Percentiles rank a stretch among this genome's conserved stretches.
phyloP scores from a whole-genome alignment of 2,329 filamentous ascomycete genomes.

The Scytalidium lignicola region DNA sequence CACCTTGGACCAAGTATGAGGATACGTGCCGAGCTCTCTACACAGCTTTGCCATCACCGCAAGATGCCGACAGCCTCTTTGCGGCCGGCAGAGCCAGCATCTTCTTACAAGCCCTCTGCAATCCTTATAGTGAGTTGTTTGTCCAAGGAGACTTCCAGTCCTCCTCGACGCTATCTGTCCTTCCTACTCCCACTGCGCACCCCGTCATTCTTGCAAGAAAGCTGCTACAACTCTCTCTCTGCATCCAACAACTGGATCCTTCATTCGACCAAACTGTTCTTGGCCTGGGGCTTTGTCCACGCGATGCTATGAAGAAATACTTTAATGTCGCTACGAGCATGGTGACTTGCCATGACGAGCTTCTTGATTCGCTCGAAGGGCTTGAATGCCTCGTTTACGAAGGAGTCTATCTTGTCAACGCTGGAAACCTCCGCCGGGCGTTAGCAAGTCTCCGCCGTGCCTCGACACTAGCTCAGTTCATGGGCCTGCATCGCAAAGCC shows the following conservation, averaged over 20 bases:
- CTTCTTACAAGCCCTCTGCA: too few relatives aligned
- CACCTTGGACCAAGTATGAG: too few relatives aligned
- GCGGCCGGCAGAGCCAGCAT: too few relatives aligned
- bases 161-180: too few relatives aligned
- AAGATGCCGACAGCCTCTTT: too few relatives aligned
- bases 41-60: too few relatives aligned
- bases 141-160: too few relatives aligned
- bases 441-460: conserved; percentile 43
- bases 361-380: conserved; percentile 43
- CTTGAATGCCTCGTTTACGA: conserved; percentile 47
- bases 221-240: conserved; percentile 23
- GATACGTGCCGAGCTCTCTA: too few relatives aligned
- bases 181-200: conserved; percentile 4
- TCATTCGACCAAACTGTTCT: conserved; percentile 15
- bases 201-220: conserved; percentile 21
- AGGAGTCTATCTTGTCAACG: conserved; percentile 40
- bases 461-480: conserved; percentile 42
- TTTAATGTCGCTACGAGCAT: conserved; percentile 5
- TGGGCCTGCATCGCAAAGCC: conserved; percentile 39
- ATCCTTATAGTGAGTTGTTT: too few relatives aligned
- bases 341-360: conserved; percentile 39
- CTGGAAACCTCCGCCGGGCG: conserved; percentile 43
- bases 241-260: conserved; percentile 22
- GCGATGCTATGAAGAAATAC: conserved; percentile 1
- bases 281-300: conserved; percentile 9